Evolutionary conservation across 2,329 filamentous ascomycete genomes (phyloP).

Genomic region (Taxawa tesnikishii): DNA sequence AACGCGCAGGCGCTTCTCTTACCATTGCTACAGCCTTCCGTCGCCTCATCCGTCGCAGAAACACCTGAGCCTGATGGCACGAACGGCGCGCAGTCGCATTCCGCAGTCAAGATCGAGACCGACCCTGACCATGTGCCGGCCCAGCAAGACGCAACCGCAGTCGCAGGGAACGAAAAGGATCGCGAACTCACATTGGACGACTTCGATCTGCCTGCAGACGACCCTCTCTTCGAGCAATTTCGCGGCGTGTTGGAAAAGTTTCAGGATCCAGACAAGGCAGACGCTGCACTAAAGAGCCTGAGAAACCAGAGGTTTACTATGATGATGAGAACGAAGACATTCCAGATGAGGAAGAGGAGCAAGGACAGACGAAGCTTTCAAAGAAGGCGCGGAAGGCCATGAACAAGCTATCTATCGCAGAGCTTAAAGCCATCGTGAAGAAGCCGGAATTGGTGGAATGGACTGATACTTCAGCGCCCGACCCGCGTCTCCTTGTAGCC

Average conservation of each 20-base stretch:
- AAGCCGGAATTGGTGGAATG: constrained; percentile 95
- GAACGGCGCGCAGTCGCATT: not conserved
- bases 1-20: constrained; percentile 14
- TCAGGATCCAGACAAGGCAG: constrained; percentile 38
- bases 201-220: constrained; percentile 21
- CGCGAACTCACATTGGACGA: constrained; percentile 14
- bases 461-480: constrained; percentile 86
- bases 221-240: constrained; percentile 75
- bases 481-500: constrained; percentile 79
- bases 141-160: constrained; percentile 2
- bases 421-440: constrained; percentile 81
- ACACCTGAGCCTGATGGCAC: constrained; percentile 1
- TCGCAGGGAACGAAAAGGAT: constrained; percentile 10
- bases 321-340: constrained; percentile 79
- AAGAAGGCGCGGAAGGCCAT: constrained; percentile 91
- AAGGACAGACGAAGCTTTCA: constrained; percentile 59
- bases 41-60: constrained; percentile 12
- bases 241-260: constrained; percentile 75
- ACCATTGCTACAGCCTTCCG: constrained; percentile 18
- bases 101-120: constrained; percentile 1
- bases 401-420: constrained; percentile 86
- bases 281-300: constrained; percentile 49
- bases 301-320: constrained; percentile 77
- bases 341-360: constrained; percentile 66
- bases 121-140: not conserved